Base-by-base conservation (phyloP, 441 rosid genomes). In the Codiaeum variegatum region DNA sequence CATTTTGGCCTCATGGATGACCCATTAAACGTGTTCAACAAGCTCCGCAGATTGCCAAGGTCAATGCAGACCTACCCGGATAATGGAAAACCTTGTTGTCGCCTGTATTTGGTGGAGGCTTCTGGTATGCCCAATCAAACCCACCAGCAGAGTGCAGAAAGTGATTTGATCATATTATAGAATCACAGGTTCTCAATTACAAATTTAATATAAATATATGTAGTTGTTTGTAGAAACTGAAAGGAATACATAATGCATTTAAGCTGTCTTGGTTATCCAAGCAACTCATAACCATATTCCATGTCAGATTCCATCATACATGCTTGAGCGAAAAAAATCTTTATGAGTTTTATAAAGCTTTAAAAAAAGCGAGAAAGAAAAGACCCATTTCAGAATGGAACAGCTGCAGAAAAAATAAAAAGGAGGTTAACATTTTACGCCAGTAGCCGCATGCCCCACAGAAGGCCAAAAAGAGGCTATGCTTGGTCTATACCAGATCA, bases 21-120 rank as follows among this genome's bases (percentile, higher is more conserved):
- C 73, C 97, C 91, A 7, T 55, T 79, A 23, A 94, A 91, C 80
- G 85, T 90, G 79, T 91, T 94, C 81, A 90, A 82, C 87, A 90
- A 83, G 85, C 95, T 94, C 72, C 91, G 91, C 56, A 82, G 82
- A 79, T 79, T 94, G 81, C 97, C 96, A 54, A 85, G 95, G 74
- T 86, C 97, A 60, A 31, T 79, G 44, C 88, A 90, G 71, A 83
- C 85, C 73, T 80, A 91, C 79, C 98, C 97, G 49, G 95, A 94
- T 58, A 88, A 91, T 78, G 97, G 97, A 79, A 89, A 85, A 70
- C 97, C 98, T 4, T 94, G 97, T 63, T 82, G 92, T 73, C 92
- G 97, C 49, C 81, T 94, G 87, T 90, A 94, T 82, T 85, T 94
- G 85, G 97, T 94, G 70, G 87, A 86, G 83, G 95, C 98, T 76